Conservation (phyloP, 2,329 filamentous ascomycete species). For the Penicillium thymicola region DNA sequence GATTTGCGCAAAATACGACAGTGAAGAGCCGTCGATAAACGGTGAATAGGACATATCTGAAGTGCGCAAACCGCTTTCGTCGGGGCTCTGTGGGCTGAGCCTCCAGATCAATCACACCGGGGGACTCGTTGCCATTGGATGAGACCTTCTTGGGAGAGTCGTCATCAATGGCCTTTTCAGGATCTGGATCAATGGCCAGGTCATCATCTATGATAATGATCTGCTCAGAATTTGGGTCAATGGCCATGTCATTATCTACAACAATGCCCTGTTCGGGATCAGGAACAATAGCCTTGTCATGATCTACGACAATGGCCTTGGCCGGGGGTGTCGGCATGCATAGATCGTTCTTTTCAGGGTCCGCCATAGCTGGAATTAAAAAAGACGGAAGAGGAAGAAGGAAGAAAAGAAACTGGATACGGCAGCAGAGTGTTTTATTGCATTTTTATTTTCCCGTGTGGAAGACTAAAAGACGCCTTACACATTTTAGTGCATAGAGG, state of each 20-base stretch:
- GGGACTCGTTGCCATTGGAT: not conserved
- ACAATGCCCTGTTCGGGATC: slow-evolving; percentile 2
- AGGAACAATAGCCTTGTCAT: not conserved
- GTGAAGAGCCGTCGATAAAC: slow-evolving; percentile 45
- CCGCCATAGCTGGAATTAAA: slow-evolving; percentile 7
- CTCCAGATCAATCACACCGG: slow-evolving; percentile 9
- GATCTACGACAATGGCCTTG: slow-evolving; percentile 7
- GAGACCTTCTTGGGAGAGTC: slow-evolving; percentile 1
- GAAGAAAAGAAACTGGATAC: not conserved
- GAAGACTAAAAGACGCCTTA: not conserved
- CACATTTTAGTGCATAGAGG: not conserved
- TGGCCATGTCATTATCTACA: not conserved
- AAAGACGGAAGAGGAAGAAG: not conserved
- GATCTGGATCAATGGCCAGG: not conserved
- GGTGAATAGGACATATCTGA: slow-evolving; percentile 14
- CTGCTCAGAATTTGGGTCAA: not conserved
- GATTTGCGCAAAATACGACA: slow-evolving; percentile 38
- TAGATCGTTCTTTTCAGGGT: slow-evolving; percentile 12
- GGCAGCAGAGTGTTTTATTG: not conserved
- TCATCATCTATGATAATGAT: no score
- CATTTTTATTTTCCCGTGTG: not conserved
- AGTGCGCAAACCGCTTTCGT: slow-evolving; percentile 10
- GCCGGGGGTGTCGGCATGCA: slow-evolving; percentile 6
- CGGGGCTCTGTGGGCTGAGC: slow-evolving; percentile 8
- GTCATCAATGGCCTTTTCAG: not conserved